Evolutionary conservation across 495 filamentous ascomycete genomes (phyloP).

Genomic region (Beverwykella pulmonaria): DNA sequence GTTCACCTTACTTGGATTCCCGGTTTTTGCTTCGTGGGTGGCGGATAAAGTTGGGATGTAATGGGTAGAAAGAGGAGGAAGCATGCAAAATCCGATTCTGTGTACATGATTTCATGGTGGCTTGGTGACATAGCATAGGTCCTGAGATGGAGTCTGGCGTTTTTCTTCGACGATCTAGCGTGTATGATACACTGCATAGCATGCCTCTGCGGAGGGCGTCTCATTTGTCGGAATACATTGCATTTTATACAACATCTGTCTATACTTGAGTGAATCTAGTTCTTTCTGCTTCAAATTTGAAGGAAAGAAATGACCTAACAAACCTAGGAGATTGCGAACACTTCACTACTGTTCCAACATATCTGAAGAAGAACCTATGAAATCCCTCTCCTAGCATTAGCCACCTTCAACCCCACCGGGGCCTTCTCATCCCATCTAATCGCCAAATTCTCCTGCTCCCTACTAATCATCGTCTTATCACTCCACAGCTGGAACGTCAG

Average conservation of each 20-base stretch:
- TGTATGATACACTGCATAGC: too few species aligned
- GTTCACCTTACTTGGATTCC: not conserved
- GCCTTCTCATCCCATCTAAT: not conserved
- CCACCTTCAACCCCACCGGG: not conserved
- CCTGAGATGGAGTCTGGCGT: not conserved
- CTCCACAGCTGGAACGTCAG: slow-evolving; percentile 2
- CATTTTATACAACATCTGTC: not conserved
- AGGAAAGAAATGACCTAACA: too few species aligned
- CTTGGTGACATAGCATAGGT: not conserved
- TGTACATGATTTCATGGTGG: not conserved
- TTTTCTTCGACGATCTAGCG: too few species aligned
- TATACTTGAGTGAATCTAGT: too few species aligned
- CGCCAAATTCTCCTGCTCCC: slow-evolving; percentile 1
- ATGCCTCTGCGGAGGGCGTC: not conserved
- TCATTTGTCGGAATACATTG: not conserved
- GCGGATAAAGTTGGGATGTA: not conserved
- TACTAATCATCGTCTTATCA: not conserved
- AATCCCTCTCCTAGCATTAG: too few species aligned
- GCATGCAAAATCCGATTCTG: not conserved
- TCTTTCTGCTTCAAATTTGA: too few species aligned
- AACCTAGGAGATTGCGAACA: too few species aligned
- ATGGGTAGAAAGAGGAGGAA: not conserved
- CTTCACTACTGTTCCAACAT: too few species aligned
- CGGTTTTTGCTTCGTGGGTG: not conserved
- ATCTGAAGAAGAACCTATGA: too few species aligned